Conservation (phyloP, 345 rosid genomes). For the Turnera subulata region DNA sequence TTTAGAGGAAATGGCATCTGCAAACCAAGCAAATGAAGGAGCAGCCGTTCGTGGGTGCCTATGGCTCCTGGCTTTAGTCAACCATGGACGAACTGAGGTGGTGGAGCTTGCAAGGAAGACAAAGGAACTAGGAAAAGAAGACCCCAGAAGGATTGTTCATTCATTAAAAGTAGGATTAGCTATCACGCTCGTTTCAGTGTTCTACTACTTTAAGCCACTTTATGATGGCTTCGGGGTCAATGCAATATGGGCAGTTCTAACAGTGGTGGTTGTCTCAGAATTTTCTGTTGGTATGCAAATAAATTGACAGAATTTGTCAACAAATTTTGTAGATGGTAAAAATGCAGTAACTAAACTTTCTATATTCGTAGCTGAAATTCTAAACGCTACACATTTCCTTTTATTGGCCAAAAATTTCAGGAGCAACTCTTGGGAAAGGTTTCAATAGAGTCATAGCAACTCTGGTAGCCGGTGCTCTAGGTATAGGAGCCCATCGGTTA, state of each 20-base stretch:
- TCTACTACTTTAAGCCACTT: constrained; percentile 30
- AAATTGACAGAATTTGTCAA: background rate
- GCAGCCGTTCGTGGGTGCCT: no score
- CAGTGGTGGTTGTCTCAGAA: constrained; percentile 33
- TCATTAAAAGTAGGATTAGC: constrained; percentile 41
- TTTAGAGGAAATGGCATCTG: no score
- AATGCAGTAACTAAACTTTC: no score
- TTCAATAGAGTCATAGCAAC: constrained; percentile 68
- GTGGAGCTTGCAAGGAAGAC: constrained; percentile 5
- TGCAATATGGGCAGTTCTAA: constrained; percentile 43
- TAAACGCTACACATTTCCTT: no score
- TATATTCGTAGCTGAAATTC: no score
- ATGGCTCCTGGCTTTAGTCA: no score
- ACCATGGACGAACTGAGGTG: background rate
- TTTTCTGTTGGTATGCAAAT: constrained; percentile 36
- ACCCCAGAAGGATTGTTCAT: constrained; percentile 40
- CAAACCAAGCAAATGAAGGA: no score
- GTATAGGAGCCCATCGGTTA: constrained; percentile 63
- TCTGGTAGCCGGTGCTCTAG: constrained; percentile 54
- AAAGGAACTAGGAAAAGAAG: constrained; percentile 31
- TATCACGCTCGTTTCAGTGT: constrained; percentile 28
- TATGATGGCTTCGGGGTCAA: constrained; percentile 25
- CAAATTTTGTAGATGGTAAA: background rate
- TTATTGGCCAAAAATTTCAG: no score
- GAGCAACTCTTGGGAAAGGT: constrained; percentile 73